These are phyloP conservation scores for Lathyrus aphaca DNA, from an alignment of 306 rosid species.

Conservation along the genomic window DNA sequence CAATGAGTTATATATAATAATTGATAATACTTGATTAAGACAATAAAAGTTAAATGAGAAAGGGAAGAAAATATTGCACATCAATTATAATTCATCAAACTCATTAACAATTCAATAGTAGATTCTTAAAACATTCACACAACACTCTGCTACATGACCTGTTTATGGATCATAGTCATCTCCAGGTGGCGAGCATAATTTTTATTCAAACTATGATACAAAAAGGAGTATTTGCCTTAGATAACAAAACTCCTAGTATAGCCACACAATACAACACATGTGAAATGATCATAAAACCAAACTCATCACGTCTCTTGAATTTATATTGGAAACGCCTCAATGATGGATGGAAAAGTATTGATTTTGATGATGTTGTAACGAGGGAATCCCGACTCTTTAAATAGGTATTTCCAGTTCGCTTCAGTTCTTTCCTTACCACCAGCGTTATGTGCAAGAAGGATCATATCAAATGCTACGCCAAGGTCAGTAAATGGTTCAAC, in stretches of 20 bases:
- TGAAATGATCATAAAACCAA: conserved; percentile 6
- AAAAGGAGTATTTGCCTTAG: not conserved
- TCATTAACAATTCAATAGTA: conserved; percentile 18
- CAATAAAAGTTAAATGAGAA: no score
- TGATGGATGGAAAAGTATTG: no score
- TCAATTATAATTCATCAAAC: not conserved
- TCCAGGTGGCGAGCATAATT: not conserved
- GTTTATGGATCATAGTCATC: not conserved
- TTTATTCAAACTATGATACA: conserved; percentile 34
- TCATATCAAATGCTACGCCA: no score
- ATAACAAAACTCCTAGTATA: conserved; percentile 9
- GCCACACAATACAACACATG: conserved; percentile 6
- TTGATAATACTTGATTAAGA: no score
- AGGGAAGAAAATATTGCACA: conserved; percentile 6
- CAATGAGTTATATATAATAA: no score
- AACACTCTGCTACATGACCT: not conserved
- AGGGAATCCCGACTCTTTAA: no score
- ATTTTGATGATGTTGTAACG: no score
- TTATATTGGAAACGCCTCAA: no score
- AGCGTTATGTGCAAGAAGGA: no score
- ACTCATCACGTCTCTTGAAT: not conserved
- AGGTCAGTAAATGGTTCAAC: no score
- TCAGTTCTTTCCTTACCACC: no score
- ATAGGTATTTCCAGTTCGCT: no score
- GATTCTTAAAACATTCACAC: conserved; percentile 18